Percentiles rank a stretch among this genome's conserved stretches.
Evolutionary conservation across 2,329 filamentous ascomycete species (phyloP).

Genomic region (Fusarium sp.): DNA sequence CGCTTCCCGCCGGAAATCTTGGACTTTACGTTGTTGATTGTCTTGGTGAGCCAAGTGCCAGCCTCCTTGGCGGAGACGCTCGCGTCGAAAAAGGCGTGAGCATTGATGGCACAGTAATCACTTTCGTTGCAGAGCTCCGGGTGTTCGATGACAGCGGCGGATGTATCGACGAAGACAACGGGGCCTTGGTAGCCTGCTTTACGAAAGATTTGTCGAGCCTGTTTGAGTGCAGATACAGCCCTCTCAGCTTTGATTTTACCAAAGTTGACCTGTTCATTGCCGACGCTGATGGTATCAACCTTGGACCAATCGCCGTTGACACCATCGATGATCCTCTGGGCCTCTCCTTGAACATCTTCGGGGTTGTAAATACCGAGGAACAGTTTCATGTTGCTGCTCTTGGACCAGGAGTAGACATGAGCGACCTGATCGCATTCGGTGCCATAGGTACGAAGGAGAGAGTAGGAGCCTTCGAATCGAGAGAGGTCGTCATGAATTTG

Average conservation of each 20-base stretch:
- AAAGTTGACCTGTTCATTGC: slow-evolving; percentile 85
- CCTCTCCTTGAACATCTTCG: slow-evolving; percentile 67
- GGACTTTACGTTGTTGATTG: slow-evolving; percentile 63
- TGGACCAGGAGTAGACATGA: slow-evolving; percentile 74
- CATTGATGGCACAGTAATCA: slow-evolving; percentile 86
- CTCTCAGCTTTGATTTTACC: slow-evolving; percentile 66
- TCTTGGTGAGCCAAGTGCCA: slow-evolving; percentile 76
- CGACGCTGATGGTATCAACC: slow-evolving; percentile 81
- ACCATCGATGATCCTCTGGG: slow-evolving; percentile 72
- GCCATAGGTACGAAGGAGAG: slow-evolving; percentile 82
- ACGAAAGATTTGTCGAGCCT: slow-evolving; percentile 71
- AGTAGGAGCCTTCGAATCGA: slow-evolving; percentile 67
- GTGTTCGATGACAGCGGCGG: slow-evolving; percentile 75
- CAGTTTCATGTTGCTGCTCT: slow-evolving; percentile 76
- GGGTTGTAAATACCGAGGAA: slow-evolving; percentile 83
- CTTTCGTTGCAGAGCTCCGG: slow-evolving; percentile 79
- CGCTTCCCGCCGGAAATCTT: slow-evolving; percentile 67
- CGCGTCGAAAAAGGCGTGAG: slow-evolving; percentile 86
- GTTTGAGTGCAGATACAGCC: slow-evolving; percentile 71
- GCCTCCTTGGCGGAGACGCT: slow-evolving; percentile 72
- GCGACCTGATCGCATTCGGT: slow-evolving; percentile 82
- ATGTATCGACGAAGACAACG: slow-evolving; percentile 86
- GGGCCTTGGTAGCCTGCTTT: slow-evolving; percentile 77
- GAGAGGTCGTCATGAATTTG: slow-evolving; percentile 77
- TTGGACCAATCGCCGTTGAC: slow-evolving; percentile 75